phyloP scores from a whole-genome alignment of 257 asterid genomes.

The Penstemon eatonii region DNA sequence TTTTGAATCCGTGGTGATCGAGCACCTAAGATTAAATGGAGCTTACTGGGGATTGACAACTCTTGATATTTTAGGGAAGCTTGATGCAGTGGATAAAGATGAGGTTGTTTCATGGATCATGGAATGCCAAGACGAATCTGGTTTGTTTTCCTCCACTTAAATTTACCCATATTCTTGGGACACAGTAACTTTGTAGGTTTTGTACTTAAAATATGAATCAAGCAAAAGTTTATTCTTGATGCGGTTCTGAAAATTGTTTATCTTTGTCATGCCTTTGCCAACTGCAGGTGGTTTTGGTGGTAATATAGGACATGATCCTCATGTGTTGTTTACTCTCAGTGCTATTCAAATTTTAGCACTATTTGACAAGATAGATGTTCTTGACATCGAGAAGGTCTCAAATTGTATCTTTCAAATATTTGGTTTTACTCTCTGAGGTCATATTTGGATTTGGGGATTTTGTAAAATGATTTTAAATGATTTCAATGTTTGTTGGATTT shows the following conservation, averaged over 20 bases:
- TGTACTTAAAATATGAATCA: neutral
- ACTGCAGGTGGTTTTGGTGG: constrained; percentile 92
- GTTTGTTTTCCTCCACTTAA: constrained; percentile 41
- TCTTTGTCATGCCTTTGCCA: constrained; percentile 8
- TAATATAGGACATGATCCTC: constrained; percentile 92
- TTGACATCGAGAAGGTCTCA: constrained; percentile 74
- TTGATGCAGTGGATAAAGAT: constrained; percentile 66
- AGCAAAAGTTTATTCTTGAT: constrained; percentile 6
- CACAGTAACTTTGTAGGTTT: neutral
- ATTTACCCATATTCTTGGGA: neutral
- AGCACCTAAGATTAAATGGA: constrained; percentile 85
- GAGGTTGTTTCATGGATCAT: constrained; percentile 81
- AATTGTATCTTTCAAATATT: constrained; percentile 66
- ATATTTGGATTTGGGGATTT: too few species aligned
- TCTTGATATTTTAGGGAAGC: constrained; percentile 79
- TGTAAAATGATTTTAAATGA: too few species aligned
- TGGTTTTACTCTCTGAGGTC: constrained; percentile 4
- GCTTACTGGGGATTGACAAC: constrained; percentile 97
- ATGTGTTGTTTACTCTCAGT: constrained; percentile 74
- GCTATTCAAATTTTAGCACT: constrained; percentile 91
- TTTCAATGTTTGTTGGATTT: too few species aligned
- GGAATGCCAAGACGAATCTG: constrained; percentile 95
- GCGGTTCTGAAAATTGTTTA: constrained; percentile 7
- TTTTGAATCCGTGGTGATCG: constrained; percentile 82
- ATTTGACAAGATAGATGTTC: constrained; percentile 72